Conservation (phyloP, 2,329 filamentous ascomycete genomes). For the Atkinsonella texensis region DNA sequence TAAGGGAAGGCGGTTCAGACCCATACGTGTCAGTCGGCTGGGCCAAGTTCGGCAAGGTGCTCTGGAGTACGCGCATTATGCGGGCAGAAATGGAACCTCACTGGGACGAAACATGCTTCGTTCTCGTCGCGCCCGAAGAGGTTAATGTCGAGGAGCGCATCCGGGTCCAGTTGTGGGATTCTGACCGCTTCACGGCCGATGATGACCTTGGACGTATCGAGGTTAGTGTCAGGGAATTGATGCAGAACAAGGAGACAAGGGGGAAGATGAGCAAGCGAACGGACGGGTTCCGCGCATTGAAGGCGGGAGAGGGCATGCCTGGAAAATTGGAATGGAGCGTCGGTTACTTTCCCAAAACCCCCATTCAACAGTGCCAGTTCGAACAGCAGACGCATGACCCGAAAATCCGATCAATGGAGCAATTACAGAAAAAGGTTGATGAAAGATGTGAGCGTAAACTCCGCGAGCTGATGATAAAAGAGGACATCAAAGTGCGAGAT, state of each 20-base stretch:
- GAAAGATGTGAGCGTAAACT: conserved; percentile 47
- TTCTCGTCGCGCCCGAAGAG: conserved; percentile 60
- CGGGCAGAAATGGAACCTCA: conserved; percentile 52
- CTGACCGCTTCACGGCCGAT: conserved; percentile 58
- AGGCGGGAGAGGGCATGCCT: conserved; percentile 54
- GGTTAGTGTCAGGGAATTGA: conserved; percentile 52
- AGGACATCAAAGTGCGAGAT: conserved; percentile 37
- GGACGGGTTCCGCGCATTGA: conserved; percentile 54
- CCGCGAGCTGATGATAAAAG: conserved; percentile 42
- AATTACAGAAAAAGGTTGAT: conserved; percentile 46
- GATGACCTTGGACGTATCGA: conserved; percentile 66
- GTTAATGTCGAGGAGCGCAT: conserved; percentile 60
- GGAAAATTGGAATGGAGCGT: conserved; percentile 58
- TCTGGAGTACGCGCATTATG: conserved; percentile 51
- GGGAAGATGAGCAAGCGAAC: conserved; percentile 50
- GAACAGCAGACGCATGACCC: conserved; percentile 47
- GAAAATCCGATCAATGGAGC: conserved; percentile 42
- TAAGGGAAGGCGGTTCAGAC: conserved; percentile 51
- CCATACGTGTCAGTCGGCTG: conserved; percentile 62
- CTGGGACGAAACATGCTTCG: conserved; percentile 58
- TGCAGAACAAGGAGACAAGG: conserved; percentile 45
- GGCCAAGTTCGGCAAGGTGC: conserved; percentile 62
- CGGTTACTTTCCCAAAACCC: conserved; percentile 58
- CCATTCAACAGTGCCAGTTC: conserved; percentile 50
- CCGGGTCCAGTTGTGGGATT: conserved; percentile 64